These are phyloP conservation scores for Aegilops umbellulata DNA, from an alignment of 176 grass and related monocot species.

Conservation along the genomic window DNA sequence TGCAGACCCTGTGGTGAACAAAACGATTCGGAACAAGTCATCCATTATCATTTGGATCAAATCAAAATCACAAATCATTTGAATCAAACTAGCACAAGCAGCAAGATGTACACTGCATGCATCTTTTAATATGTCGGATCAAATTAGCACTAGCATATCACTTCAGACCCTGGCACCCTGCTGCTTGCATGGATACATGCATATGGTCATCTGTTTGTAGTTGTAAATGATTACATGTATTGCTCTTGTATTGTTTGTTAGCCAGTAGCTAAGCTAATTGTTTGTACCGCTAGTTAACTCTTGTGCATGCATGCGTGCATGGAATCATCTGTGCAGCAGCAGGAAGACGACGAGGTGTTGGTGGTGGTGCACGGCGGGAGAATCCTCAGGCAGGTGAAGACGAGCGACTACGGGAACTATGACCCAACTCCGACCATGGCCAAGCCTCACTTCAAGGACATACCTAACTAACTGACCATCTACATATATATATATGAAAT, in stretches of 20 bases:
- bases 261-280: background rate
- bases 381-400: conserved; percentile 56
- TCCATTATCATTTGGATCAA: background rate
- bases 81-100: background rate
- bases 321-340: conserved; percentile 23
- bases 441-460: conserved; percentile 81
- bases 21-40: background rate
- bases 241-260: background rate
- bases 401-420: conserved; percentile 62
- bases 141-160: background rate
- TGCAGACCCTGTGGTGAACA: background rate
- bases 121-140: background rate
- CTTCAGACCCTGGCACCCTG: no score
- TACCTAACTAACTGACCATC: conserved; percentile 49
- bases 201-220: background rate
- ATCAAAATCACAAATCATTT: background rate
- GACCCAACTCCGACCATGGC: conserved; percentile 54
- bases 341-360: conserved; percentile 29
- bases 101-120: background rate
- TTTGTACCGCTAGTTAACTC: background rate
- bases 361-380: conserved; percentile 36
- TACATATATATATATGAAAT: background rate
- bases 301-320: background rate
- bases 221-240: background rate
- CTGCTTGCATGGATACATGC: background rate